Evolutionary conservation across 2,329 filamentous ascomycete species (phyloP).

Genomic region (Fusarium pininemorale): DNA sequence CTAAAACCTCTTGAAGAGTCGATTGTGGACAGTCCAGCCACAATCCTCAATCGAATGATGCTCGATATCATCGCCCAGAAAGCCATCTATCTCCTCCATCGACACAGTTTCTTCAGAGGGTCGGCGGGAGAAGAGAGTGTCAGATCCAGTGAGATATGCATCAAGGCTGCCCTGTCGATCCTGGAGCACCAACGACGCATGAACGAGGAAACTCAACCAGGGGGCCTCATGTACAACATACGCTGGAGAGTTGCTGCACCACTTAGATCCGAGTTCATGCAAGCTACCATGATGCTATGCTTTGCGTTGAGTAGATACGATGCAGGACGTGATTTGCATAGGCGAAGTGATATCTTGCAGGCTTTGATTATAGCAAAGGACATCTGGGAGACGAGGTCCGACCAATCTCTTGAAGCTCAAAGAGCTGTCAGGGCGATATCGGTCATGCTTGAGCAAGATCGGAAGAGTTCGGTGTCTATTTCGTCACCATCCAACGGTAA

Average conservation of each 20-base stretch:
- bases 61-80: slow-evolving; percentile 11
- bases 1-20: neutral
- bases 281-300: slow-evolving; percentile 33
- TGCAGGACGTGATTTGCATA: neutral
- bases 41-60: slow-evolving; percentile 13
- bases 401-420: slow-evolving; percentile 3
- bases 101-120: neutral
- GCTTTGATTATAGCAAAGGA: neutral
- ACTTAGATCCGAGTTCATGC: slow-evolving; percentile 29
- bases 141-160: neutral
- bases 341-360: slow-evolving; percentile 2
- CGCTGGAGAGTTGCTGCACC: slow-evolving; percentile 30
- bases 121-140: neutral
- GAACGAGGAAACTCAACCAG: slow-evolving; percentile 24
- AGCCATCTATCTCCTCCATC: slow-evolving; percentile 9
- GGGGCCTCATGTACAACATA: slow-evolving; percentile 31
- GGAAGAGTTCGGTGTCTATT: neutral
- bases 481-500: neutral
- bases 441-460: neutral
- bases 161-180: slow-evolving; percentile 23
- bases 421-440: slow-evolving; percentile 6
- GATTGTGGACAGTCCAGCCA: slow-evolving; percentile 2
- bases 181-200: slow-evolving; percentile 27
- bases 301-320: slow-evolving; percentile 14
- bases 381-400: slow-evolving; percentile 1